Evolutionary conservation across 1,284 basidiomycete species (phyloP), one percentile per base, ranked within the genome.

Genomic region (Binderoboletus segoi): DNA sequence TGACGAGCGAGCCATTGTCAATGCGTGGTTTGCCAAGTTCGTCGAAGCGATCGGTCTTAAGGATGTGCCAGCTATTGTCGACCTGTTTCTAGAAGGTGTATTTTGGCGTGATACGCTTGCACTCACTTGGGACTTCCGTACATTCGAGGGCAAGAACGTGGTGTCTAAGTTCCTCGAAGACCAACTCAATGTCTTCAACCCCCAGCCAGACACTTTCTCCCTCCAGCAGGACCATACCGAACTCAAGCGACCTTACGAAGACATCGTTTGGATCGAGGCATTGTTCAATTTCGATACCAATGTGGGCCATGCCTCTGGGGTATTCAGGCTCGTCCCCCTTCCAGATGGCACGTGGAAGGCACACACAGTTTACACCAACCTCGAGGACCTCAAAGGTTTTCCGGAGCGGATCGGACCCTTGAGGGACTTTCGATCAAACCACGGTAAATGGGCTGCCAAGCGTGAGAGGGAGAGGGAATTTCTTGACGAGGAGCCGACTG

Each of bases 81-180:
- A 63, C 21, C 58, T 79, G 46, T 70, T 83, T 53, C 60, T 76
- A n/a, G 73, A 75, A 10, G 76, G 77, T 54, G 74, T 74, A 18
- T 79, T 78, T 67, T 88, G 84, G 83, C 77, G 84, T 30, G 85
- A 88, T 64, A 76, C 81, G 60, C 78, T 86, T 51, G 75, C 82
- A 2, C 71, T 87, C 49, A 85, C 85, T 16, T 86, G 83, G 82
- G 78, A 83, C 60, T 82, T 86, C 62, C 82, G 84, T 47, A 85
- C 84, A 5, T 83, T 88, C 67, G 75, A 79, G 51, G 79, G 79
- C 28, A 63, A 52, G 30, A 44, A 61, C 3, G 65, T 67, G 21
- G 79, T 86, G 53, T 63, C 58, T 32, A 66, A 68, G 48, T 79
- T 84, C 66, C 74, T 84, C 30, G 20, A 60, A 28, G 78, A 80